Evolutionary conservation across 352 stramenopile genomes (phyloP).

Genomic region (Globisporangium splendens): DNA sequence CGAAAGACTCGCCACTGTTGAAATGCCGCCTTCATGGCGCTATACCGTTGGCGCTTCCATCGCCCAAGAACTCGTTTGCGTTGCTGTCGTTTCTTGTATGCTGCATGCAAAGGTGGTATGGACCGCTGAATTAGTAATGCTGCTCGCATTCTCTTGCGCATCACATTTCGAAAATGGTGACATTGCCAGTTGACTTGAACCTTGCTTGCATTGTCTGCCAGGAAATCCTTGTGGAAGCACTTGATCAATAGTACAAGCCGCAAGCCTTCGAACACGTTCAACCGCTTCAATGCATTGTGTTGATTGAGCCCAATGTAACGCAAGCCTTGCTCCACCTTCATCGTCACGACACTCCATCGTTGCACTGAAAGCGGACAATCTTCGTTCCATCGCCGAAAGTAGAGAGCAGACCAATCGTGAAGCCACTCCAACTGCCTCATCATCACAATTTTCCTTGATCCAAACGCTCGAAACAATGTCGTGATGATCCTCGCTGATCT

Average conservation of each 20-base stretch:
- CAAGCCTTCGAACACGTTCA: conserved; percentile 3
- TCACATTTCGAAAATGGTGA: conserved; percentile 5
- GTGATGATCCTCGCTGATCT: conserved; percentile 10
- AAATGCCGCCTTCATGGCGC: conserved; percentile 8
- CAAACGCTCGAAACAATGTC: conserved; percentile 19
- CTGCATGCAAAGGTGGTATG: conserved; percentile 5
- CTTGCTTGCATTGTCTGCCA: conserved; percentile 2
- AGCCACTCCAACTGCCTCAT: conserved; percentile 11
- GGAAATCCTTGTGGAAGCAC: conserved; percentile 2
- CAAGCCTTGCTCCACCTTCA: not conserved
- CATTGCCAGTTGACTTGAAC: conserved; percentile 16
- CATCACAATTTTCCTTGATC: conserved; percentile 13
- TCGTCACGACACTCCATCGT: not conserved
- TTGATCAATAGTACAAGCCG: not conserved
- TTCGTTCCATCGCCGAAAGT: conserved; percentile 3
- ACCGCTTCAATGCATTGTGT: not conserved
- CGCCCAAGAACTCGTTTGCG: conserved; percentile 12
- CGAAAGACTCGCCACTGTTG: conserved; percentile 12
- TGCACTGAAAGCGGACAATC: not conserved
- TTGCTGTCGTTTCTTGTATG: conserved; percentile 7
- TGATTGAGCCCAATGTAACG: conserved; percentile 4
- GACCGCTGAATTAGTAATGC: conserved; percentile 6
- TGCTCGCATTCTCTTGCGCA: conserved; percentile 4
- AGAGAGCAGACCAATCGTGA: conserved; percentile 6
- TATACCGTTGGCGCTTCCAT: conserved; percentile 7